Evolutionary conservation across 75 land plant genomes (phyloP).

Genomic region (Ceratopteris richardii): DNA sequence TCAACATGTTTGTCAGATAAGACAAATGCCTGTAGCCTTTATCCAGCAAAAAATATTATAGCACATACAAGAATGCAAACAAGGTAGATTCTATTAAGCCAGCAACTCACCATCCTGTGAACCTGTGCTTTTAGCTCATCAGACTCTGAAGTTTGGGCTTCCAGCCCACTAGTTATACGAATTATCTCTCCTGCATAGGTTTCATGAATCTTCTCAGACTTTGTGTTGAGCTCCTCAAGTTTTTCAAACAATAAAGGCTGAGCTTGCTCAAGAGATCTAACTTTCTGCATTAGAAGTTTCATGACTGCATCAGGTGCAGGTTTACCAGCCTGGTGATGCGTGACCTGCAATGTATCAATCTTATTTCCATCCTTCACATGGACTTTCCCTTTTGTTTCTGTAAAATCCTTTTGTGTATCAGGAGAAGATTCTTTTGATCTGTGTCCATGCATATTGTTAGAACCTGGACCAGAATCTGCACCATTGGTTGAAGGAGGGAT

Average conservation of each 20-base stretch:
- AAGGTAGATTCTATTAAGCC: background rate
- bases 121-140: background rate
- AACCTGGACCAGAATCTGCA: too few relatives aligned
- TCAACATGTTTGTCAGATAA: too few relatives aligned
- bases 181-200: slow-evolving; percentile 54
- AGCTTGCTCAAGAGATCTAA: slow-evolving; percentile 60
- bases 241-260: slow-evolving; percentile 67
- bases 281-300: slow-evolving; percentile 88
- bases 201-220: slow-evolving; percentile 40
- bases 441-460: too few relatives aligned
- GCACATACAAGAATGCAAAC: background rate
- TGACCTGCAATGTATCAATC: slow-evolving; percentile 14
- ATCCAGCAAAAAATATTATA: too few relatives aligned
- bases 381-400: too few relatives aligned
- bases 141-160: background rate
- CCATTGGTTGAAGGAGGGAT: too few relatives aligned
- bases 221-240: slow-evolving; percentile 52
- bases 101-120: too few relatives aligned
- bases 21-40: too few relatives aligned
- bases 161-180: background rate
- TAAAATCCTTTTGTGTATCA: too few relatives aligned
- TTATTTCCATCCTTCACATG: slow-evolving; percentile 10
- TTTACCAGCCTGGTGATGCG: slow-evolving; percentile 34
- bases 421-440: too few relatives aligned
- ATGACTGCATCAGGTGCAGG: slow-evolving; percentile 72